Base-by-base conservation (phyloP, 176 grass and related monocot species). In the Juncus inflexus region DNA sequence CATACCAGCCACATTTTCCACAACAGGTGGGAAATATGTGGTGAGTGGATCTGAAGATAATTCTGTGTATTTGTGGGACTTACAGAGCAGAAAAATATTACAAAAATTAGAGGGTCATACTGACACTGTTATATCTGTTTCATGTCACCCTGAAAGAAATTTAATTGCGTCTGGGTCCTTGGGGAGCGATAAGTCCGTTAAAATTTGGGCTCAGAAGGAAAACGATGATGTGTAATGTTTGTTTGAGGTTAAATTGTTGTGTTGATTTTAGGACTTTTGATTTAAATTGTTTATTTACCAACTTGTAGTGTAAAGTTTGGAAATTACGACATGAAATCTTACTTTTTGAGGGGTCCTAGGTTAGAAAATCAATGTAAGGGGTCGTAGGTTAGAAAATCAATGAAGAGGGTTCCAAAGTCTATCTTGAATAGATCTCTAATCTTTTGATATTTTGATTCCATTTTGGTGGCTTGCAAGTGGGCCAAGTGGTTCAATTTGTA, bases 101-200 rank as follows among this genome's bases (percentile, higher is more conserved):
- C 94, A 99, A 79, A 99, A 89, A 80, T 64, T 99, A 64, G 83
- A 99, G 84, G 85, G 94, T 0, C 94, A 92, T 73, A 86, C 72
- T 2, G 85, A 86, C 58, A 80, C 70, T 40, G 85, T 86, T 60
- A 89, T 99, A 42, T 80, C 88, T 0, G 83, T 99, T 47, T 89
- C 94, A 6, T 99, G 88, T 52, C 94, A 99, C 69, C 94, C 94
- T 15, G 83, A 56, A 52, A 70, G 79, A 60, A 99, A 83, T 59
- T 84, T 99, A 86, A 92, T 99, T 2, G 94, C 83, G 37, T 99
- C 94, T 2, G 88, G 88, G 39, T 80, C 88, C 11, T 83, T 99
- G 19, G 88, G 86, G 36, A 76, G 63, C 0, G 88, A 99, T 82
- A 92, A 86, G 73, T 89, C 88, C 0, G 83, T 99, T 35, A 99